Conservation (phyloP, 1,284 basidiomycete genomes). For the Sphaerobolus stellatus region DNA sequence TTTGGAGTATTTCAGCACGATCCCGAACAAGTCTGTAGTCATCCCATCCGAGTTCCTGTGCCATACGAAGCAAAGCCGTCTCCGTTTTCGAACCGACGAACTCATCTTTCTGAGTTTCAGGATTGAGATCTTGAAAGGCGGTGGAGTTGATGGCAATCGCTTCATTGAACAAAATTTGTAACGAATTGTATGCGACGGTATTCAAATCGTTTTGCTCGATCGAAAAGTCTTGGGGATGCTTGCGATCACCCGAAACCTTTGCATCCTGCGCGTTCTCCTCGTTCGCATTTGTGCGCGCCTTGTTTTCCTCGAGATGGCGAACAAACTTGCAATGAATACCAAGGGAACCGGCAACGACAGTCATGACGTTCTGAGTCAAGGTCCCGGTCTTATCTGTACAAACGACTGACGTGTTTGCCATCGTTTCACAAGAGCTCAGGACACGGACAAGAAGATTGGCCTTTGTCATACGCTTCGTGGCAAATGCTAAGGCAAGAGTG, state of each 20-base stretch:
- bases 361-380: conserved; percentile 93
- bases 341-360: conserved; percentile 92
- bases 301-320: conserved; percentile 73
- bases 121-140: conserved; percentile 85
- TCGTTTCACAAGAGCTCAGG: conserved; percentile 95
- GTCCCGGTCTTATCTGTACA: conserved; percentile 97
- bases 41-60: conserved; percentile 83
- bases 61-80: conserved; percentile 87
- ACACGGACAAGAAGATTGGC: conserved; percentile 95
- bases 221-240: conserved; percentile 73
- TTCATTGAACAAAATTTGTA: conserved; percentile 77
- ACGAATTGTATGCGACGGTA: conserved; percentile 57
- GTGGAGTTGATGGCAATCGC: conserved; percentile 93
- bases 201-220: conserved; percentile 78
- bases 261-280: conserved; percentile 20
- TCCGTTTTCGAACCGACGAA: conserved; percentile 98
- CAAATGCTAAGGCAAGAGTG: conserved; percentile 94
- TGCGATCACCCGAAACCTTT: too few species aligned
- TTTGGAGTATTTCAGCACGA: conserved; percentile 70
- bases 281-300: conserved; percentile 66
- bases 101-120: conserved; percentile 58
- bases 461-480: conserved; percentile 95
- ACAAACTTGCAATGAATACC: conserved; percentile 95
- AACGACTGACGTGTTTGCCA: conserved; percentile 96
- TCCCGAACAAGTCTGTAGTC: conserved; percentile 74